phyloP scores from a whole-genome alignment of 805 yeast species.

The Kodamaea nitidulidarum region DNA sequence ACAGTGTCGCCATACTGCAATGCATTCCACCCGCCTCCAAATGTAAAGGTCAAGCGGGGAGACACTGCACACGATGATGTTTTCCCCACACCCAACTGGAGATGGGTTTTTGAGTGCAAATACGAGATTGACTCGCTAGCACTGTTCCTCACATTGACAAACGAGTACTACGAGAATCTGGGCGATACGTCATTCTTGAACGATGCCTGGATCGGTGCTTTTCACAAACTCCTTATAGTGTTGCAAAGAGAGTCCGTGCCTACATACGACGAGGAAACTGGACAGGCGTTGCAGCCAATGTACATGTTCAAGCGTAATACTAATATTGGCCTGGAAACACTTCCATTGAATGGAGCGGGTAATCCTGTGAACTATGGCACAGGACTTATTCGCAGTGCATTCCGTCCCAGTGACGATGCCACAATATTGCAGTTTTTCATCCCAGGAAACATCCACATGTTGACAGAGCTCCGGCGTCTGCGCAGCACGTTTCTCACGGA shows the following conservation, averaged over 20 bases:
- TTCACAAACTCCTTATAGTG: conserved; percentile 46
- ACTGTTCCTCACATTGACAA: conserved; percentile 69
- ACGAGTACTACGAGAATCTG: conserved; percentile 61
- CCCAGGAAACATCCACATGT: conserved; percentile 74
- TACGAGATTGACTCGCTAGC: conserved; percentile 86
- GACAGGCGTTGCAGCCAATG: conserved; percentile 44
- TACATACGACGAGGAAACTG: conserved; percentile 50
- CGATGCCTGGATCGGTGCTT: conserved; percentile 56
- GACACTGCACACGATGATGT: conserved; percentile 61
- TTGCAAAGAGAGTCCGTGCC: conserved; percentile 59
- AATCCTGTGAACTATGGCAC: conserved; percentile 73
- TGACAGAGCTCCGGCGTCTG: conserved; percentile 14
- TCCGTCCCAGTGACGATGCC: conserved; percentile 87
- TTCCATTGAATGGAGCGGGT: conserved; percentile 74
- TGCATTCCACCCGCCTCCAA: conserved; percentile 83
- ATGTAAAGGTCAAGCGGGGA: conserved; percentile 45
- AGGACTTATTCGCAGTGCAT: conserved; percentile 75
- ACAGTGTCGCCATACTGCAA: conserved; percentile 74
- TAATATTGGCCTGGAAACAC: conserved; percentile 73
- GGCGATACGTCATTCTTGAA: conserved; percentile 47
- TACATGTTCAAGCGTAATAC: conserved; percentile 76
- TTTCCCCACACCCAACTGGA: conserved; percentile 66
- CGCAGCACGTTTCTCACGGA: conserved; percentile 5
- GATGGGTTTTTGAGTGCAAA: conserved; percentile 78
- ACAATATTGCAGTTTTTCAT: conserved; percentile 74